Base-by-base conservation (phyloP, 768 basidiomycete species). In the Mycena polygramma region DNA sequence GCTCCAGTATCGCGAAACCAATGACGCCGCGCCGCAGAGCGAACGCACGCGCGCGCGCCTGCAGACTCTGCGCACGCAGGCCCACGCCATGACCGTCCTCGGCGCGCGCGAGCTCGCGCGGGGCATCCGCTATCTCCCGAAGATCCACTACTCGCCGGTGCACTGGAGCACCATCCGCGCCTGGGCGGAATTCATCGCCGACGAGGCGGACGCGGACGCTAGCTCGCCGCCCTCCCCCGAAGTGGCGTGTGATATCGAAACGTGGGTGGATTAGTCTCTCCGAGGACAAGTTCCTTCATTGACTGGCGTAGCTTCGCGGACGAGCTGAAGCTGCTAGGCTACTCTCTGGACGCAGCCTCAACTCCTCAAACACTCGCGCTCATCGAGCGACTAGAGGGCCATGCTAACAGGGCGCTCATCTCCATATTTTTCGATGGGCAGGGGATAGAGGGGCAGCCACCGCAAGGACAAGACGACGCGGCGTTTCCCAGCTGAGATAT, bases 141-240 rank as follows among this genome's bases (percentile, higher is more conserved):
- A 35, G 14, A 49, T 57, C 39, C 68, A 64, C 61, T 64, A 54
- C 45, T 11, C 67, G 20, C 67, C 67, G 7, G 41, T 49, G 13
- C 51, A 54, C 2, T 62, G 59, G 41, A 11, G 6, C 39, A 45
- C 36, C 14, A 37, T 68, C 60, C 57, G 37, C 48, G 26, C 20
- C 9, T 68, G 54, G 52, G 67, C 67, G 20, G 49, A 68, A 41
- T 68, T 62, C 26, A 43, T 19, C 20, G 49, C 30, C 4, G 66
- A 53, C 20, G 58, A 68, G 51, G 59, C 66, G 59, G 66, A 61
- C 19, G 14, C 30, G 30, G 30, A 36, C 4, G 52, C 26, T 15
- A 20, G 41, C 26, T 15, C 24, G 41, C 22, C 43, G 39, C 22
- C 45, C 8, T 15, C 22, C 14, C 39, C 43, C 7, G 57, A 58